These are phyloP conservation scores for Aspergillus glaucus DNA, from an alignment of 2,329 filamentous ascomycete genomes.

Conservation along the genomic window DNA sequence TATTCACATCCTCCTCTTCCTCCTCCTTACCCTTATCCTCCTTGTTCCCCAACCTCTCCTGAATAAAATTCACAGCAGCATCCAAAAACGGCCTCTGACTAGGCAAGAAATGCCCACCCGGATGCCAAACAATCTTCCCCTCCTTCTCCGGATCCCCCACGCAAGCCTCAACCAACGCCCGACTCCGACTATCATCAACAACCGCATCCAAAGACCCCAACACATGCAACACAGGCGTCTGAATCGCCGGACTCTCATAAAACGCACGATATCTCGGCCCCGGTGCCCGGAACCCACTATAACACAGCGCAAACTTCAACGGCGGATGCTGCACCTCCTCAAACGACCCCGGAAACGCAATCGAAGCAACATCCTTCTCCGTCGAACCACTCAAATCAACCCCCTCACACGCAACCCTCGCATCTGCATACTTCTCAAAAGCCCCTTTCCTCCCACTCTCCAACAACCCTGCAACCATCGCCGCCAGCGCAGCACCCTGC, in stretches of 20 bases:
- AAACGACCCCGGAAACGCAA: constrained; percentile 49
- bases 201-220: constrained; percentile 80
- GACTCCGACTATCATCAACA: constrained; percentile 69
- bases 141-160: constrained; percentile 47
- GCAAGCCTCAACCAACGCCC: constrained; percentile 61
- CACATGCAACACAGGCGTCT: constrained; percentile 73
- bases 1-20: constrained; percentile 56
- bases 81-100: constrained; percentile 74
- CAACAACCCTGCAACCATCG: constrained; percentile 64
- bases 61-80: constrained; percentile 67
- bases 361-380: constrained; percentile 15
- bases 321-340: constrained; percentile 42
- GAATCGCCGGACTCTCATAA: constrained; percentile 64
- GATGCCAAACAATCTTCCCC: constrained; percentile 61
- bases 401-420: constrained; percentile 12
- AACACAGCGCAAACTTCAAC: constrained; percentile 66
- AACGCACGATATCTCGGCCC: constrained; percentile 59
- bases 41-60: constrained; percentile 41
- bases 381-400: constrained; percentile 4
- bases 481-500: constrained; percentile 69
- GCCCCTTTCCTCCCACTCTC: constrained; percentile 48
- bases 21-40: constrained; percentile 29
- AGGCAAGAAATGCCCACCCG: constrained; percentile 86
- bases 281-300: constrained; percentile 68
- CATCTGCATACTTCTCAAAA: constrained; percentile 40